Conservation (phyloP, 2,329 filamentous ascomycete species). For the Sphaerostilbella broomeana region DNA sequence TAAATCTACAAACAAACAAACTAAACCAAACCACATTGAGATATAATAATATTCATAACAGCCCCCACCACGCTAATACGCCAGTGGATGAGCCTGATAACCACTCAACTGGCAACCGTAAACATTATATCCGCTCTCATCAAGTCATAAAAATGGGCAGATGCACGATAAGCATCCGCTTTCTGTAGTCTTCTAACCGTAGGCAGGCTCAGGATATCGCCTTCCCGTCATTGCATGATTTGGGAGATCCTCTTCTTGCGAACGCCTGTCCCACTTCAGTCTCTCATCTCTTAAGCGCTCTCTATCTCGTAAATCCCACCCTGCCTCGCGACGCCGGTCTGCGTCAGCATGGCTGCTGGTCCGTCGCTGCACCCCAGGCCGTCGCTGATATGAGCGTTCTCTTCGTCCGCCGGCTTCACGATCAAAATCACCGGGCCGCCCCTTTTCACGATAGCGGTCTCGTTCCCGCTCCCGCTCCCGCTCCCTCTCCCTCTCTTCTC, state of each 20-base stretch:
- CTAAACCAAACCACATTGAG: too few relatives aligned
- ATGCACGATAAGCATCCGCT: neutral
- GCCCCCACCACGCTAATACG: too few relatives aligned
- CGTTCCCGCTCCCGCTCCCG: constrained; percentile 29
- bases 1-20: too few relatives aligned
- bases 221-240: constrained; percentile 30
- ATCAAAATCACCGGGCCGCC: constrained; percentile 27
- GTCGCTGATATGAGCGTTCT: constrained; percentile 29
- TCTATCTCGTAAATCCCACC: constrained; percentile 26
- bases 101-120: too few relatives aligned
- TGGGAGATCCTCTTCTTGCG: constrained; percentile 24
- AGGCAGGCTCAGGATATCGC: constrained; percentile 33
- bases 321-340: constrained; percentile 34
- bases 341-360: constrained; percentile 46
- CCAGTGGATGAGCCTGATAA: too few relatives aligned
- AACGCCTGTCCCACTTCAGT: constrained; percentile 31
- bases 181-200: neutral
- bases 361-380: constrained; percentile 36
- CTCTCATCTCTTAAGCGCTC: constrained; percentile 28
- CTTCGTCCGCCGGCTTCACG: constrained; percentile 25
- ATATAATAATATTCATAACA: too few relatives aligned
- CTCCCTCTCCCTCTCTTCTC: constrained; percentile 24
- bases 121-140: constrained; percentile 3
- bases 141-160: constrained; percentile 1
- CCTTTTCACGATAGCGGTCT: constrained; percentile 27